phyloP scores from a whole-genome alignment of 768 basidiomycete species.

The Sutorius australiensis region DNA sequence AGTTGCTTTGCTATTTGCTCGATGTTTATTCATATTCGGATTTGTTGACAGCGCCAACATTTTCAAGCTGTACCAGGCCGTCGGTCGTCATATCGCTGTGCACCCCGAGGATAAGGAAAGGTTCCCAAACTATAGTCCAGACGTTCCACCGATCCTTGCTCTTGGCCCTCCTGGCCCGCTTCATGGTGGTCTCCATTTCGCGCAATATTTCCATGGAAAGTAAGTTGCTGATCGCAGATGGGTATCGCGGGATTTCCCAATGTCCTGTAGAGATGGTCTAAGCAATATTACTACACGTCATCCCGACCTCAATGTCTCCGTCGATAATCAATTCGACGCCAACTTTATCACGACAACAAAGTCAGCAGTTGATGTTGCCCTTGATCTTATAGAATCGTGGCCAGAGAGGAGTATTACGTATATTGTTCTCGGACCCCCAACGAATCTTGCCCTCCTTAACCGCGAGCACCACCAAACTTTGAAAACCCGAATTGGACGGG shows the following conservation, averaged over 20 bases:
- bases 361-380: slow-evolving; percentile 50
- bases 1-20: slow-evolving; percentile 21
- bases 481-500: slow-evolving; percentile 57
- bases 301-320: slow-evolving; percentile 51
- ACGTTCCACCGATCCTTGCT: slow-evolving; percentile 57
- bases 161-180: slow-evolving; percentile 65
- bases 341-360: slow-evolving; percentile 45
- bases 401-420: slow-evolving; percentile 61
- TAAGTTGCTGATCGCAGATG: slow-evolving; percentile 23
- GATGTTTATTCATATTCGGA: not conserved
- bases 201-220: slow-evolving; percentile 85
- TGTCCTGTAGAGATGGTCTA: slow-evolving; percentile 58
- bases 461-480: slow-evolving; percentile 51
- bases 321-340: slow-evolving; percentile 29
- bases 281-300: slow-evolving; percentile 57
- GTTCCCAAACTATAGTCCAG: slow-evolving; percentile 59
- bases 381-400: slow-evolving; percentile 50
- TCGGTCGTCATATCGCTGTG: slow-evolving; percentile 54
- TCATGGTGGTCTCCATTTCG: slow-evolving; percentile 66
- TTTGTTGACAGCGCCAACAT: slow-evolving; percentile 55
- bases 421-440: slow-evolving; percentile 71
- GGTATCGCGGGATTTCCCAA: slow-evolving; percentile 1
- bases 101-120: slow-evolving; percentile 50
- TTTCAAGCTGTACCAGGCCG: slow-evolving; percentile 67
- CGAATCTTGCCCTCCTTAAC: slow-evolving; percentile 71